Evolutionary conservation across 73 alveolate species (phyloP).

Genomic region (Paramecium sexaurelia): DNA sequence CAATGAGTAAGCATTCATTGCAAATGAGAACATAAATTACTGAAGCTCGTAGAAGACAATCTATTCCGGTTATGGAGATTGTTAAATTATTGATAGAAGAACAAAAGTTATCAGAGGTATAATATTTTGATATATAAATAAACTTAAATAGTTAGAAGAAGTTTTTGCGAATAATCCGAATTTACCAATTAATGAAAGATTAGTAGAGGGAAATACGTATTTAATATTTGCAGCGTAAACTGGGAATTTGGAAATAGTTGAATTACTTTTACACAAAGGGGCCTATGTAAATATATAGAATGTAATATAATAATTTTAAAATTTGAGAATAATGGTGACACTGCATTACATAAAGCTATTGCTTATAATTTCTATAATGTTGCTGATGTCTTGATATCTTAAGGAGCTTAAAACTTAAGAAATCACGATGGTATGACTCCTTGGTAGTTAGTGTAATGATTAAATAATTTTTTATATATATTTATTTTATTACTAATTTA

Average conservation of each 20-base stretch:
- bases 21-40: slow-evolving; percentile 2
- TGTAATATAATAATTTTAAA: not conserved
- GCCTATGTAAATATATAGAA: slow-evolving; percentile 8
- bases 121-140: not conserved
- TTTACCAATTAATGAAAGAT: slow-evolving; percentile 21
- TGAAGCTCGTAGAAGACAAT: slow-evolving; percentile 5
- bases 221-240: slow-evolving; percentile 37
- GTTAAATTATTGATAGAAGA: not conserved
- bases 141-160: slow-evolving; percentile 2
- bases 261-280: slow-evolving; percentile 21
- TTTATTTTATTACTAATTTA: slow-evolving; percentile 2
- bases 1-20: slow-evolving; percentile 46
- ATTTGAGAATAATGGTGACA: slow-evolving; percentile 7
- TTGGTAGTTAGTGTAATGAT: slow-evolving; percentile 36
- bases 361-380: not conserved
- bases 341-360: slow-evolving; percentile 46
- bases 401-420: slow-evolving; percentile 10
- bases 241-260: slow-evolving; percentile 20
- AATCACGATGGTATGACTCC: slow-evolving; percentile 33
- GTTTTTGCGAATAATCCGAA: slow-evolving; percentile 20
- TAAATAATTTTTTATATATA: not conserved
- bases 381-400: not conserved
- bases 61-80: not conserved
- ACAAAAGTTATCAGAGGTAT: slow-evolving; percentile 8
- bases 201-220: slow-evolving; percentile 25